Evolutionary conservation across 2,329 filamentous ascomycete genomes (phyloP).

Genomic region (Niveomyces coronatus): DNA sequence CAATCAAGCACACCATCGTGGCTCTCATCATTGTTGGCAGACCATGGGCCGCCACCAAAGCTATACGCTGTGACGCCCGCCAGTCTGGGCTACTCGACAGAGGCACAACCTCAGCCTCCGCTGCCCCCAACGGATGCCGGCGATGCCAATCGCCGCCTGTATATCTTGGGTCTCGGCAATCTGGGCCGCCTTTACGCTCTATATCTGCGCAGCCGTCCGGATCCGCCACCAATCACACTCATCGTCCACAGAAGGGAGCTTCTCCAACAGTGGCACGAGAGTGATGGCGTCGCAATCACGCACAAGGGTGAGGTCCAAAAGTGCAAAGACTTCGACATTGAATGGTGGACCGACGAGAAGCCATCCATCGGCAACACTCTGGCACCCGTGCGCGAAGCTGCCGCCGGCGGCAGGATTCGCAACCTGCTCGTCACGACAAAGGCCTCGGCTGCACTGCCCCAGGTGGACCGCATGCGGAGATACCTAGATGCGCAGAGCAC

Average conservation of each 20-base stretch:
- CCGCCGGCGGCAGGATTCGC: constrained; percentile 38
- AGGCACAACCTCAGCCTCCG: background rate
- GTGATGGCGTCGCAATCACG: constrained; percentile 35
- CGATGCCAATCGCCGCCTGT: constrained; percentile 41
- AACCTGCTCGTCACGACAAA: constrained; percentile 76
- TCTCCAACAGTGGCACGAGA: constrained; percentile 34
- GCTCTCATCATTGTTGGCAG: constrained; percentile 21
- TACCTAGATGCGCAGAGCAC: constrained; percentile 57
- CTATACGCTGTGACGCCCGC: constrained; percentile 26
- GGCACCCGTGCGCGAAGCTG: constrained; percentile 28
- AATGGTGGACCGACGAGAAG: constrained; percentile 42
- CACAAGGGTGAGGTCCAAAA: constrained; percentile 22
- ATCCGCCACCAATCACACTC: constrained; percentile 65
- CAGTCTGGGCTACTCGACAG: constrained; percentile 16
- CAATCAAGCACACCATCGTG: constrained; percentile 17
- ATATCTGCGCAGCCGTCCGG: constrained; percentile 48
- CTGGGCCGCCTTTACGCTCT: constrained; percentile 72
- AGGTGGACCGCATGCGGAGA: constrained; percentile 45
- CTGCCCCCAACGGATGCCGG: background rate
- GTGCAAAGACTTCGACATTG: constrained; percentile 35
- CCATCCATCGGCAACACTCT: constrained; percentile 15
- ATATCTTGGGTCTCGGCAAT: constrained; percentile 73
- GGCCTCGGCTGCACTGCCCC: constrained; percentile 54
- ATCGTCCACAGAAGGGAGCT: constrained; percentile 56
- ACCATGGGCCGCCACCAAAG: constrained; percentile 19